Evolutionary conservation across 164 flowering plant species (phyloP).

Genomic region (Vitis vinifera): DNA sequence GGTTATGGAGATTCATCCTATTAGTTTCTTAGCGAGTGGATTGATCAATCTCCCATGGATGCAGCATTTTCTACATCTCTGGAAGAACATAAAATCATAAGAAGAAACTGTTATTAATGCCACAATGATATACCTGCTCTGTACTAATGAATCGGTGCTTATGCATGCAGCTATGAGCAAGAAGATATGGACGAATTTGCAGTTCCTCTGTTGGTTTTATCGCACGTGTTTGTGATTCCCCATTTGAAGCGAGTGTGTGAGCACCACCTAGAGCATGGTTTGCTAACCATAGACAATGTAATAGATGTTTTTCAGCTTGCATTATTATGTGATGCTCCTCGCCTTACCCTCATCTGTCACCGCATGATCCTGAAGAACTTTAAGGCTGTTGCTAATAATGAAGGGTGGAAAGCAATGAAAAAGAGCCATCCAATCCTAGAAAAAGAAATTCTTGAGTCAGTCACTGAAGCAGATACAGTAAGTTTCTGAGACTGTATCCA

Average conservation of each 20-base stretch:
- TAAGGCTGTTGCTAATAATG: constrained; percentile 50
- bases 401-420: constrained; percentile 83
- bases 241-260: constrained; percentile 63
- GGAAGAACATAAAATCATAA: too few species aligned
- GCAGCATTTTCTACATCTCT: too few species aligned
- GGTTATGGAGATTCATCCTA: too few species aligned
- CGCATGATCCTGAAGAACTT: constrained; percentile 56
- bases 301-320: constrained; percentile 77
- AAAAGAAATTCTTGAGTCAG: constrained; percentile 48
- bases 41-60: too few species aligned
- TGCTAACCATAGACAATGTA: constrained; percentile 61
- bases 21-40: too few species aligned
- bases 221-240: constrained; percentile 73
- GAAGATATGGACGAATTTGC: constrained; percentile 63
- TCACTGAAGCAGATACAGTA: constrained; percentile 51
- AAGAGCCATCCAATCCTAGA: constrained; percentile 75
- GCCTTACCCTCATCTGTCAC: constrained; percentile 67
- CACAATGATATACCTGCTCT: not conserved
- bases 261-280: constrained; percentile 42
- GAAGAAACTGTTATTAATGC: too few species aligned
- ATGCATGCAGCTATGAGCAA: constrained; percentile 53
- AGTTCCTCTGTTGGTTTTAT: constrained; percentile 69
- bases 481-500: constrained; percentile 12
- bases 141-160: not conserved
- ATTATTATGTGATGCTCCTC: constrained; percentile 72